phyloP scores from a whole-genome alignment of 306 rosid species.

The Mimosa pudica region DNA sequence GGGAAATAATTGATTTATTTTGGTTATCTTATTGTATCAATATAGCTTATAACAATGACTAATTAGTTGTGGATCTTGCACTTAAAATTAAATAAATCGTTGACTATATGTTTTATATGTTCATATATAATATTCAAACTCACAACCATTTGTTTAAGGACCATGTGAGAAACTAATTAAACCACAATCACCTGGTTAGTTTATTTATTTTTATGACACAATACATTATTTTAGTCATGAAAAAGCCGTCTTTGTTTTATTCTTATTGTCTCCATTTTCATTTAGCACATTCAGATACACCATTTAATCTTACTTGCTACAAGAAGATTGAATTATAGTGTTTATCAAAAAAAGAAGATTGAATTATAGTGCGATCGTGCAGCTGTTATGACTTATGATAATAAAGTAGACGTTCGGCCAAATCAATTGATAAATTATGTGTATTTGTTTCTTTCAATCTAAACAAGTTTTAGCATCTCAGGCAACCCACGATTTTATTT shows the following conservation, averaged over 20 bases:
- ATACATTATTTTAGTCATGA: neutral
- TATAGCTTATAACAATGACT: too few relatives aligned
- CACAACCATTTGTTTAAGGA: too few relatives aligned
- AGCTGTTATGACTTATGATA: neutral
- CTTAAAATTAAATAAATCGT: too few relatives aligned
- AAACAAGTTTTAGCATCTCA: constrained; percentile 1
- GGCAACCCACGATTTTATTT: neutral
- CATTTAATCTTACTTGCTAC: neutral
- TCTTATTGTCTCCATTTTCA: neutral
- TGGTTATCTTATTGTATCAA: too few relatives aligned
- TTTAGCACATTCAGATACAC: neutral
- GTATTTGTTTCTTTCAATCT: neutral
- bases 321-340: neutral
- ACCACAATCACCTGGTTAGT: too few relatives aligned
- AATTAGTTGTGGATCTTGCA: too few relatives aligned
- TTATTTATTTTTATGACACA: neutral
- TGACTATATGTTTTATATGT: too few relatives aligned
- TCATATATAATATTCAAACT: too few relatives aligned
- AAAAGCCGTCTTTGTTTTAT: neutral
- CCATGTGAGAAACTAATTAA: too few relatives aligned
- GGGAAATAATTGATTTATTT: neutral
- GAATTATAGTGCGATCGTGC: neutral
- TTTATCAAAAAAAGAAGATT: too few relatives aligned
- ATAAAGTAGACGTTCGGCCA: neutral
- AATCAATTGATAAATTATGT: neutral